phyloP scores from a whole-genome alignment of 352 stramenopile species.

The Lagenidium giganteum region DNA sequence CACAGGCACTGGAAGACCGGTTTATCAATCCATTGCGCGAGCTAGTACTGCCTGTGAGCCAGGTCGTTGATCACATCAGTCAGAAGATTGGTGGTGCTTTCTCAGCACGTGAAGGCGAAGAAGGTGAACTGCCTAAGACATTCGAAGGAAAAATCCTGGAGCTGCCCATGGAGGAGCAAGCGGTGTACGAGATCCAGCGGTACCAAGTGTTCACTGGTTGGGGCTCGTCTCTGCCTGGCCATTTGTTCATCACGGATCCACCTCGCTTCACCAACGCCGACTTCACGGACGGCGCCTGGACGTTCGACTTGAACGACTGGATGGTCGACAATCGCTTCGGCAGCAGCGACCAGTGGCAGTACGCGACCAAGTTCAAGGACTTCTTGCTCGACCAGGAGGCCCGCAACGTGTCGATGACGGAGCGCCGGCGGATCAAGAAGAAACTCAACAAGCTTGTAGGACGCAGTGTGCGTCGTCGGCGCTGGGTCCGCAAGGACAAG shows the following conservation, averaged over 20 bases:
- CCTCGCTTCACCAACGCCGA: constrained; percentile 71
- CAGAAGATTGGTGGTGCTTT: constrained; percentile 7
- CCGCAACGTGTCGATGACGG: constrained; percentile 32
- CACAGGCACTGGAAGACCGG: constrained; percentile 65
- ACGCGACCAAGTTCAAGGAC: constrained; percentile 83
- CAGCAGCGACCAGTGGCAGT: constrained; percentile 77
- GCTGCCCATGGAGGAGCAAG: constrained; percentile 50
- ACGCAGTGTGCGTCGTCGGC: constrained; percentile 67
- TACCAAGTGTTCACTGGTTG: constrained; percentile 83
- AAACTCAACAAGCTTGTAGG: constrained; percentile 81
- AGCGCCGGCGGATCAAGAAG: constrained; percentile 68
- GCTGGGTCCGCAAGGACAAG: constrained; percentile 77
- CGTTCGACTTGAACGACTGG: constrained; percentile 68
- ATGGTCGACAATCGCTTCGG: constrained; percentile 74
- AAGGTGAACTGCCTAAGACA: constrained; percentile 21
- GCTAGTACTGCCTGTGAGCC: constrained; percentile 61
- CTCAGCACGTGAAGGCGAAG: background rate
- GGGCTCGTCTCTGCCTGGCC: constrained; percentile 67
- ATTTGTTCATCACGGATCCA: constrained; percentile 73
- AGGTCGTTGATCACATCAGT: constrained; percentile 33
- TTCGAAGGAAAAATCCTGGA: constrained; percentile 70
- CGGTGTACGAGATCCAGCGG: constrained; percentile 79
- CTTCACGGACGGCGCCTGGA: constrained; percentile 57
- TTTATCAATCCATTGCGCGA: constrained; percentile 77
- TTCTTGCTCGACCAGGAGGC: constrained; percentile 63